Evolutionary conservation across 345 rosid genomes (phyloP), one percentile per base, ranked within the genome.

Genomic region (Aquilaria sinensis): DNA sequence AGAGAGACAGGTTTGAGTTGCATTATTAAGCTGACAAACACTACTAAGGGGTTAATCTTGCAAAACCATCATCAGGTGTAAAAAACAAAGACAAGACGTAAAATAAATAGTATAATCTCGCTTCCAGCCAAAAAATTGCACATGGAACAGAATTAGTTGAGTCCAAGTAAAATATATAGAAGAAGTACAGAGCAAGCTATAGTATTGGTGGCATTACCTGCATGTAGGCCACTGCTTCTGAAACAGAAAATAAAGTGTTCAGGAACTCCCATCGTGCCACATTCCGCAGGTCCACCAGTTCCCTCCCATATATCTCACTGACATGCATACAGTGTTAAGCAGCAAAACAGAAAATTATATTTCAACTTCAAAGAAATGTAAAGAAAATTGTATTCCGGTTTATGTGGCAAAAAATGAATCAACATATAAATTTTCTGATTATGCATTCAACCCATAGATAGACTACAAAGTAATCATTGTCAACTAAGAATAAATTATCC

Each of bases 241-340:
- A 92, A 65, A 92, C 98, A 47, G 98, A 92, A 74, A 92, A 92
- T 16, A 92, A 75, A 3, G 98, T 92, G 71, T 92, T 89, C 69
- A 92, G 89, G 69, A 92, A 92, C 71, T 76, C 97, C 98, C 97
- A 92, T 49, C 85, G 91, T 64, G 74, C 79, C 78, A 89, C 87
- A 70, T 90, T 93, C 70, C 98, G 91, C 65, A 93, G 76, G 73
- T 87, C 98, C 72, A 93, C 92, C 63, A 87, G 84, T 70, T 93
- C 98, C 68, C 98, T 83, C 77, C 97, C 96, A 61, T 93, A 93
- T 66, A 93, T 80, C 76, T 89, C 98, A 75, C 98, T 93, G 71
- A 72, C 74, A 76, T 69, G 69, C 81, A 81, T 43, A 77, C 16
- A 85, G 63, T 78, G 59, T 63, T 59, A 79, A 70, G 72, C 49